Percentiles rank a stretch among this genome's conserved stretches.
Evolutionary conservation across 2,329 filamentous ascomycete genomes (phyloP).

Genomic region (Xylaria sp.): DNA sequence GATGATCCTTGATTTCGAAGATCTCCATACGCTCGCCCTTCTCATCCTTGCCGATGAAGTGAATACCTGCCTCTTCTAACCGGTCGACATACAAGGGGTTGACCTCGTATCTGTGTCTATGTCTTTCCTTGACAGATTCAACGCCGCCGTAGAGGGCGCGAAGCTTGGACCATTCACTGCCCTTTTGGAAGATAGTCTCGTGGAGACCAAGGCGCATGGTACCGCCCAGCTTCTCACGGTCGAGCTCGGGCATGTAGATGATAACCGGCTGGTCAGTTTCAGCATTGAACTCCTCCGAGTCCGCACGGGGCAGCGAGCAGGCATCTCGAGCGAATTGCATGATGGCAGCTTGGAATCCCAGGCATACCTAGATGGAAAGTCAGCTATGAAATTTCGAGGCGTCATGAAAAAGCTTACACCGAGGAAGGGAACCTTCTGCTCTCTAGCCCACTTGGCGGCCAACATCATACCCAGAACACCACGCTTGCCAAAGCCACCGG

Average conservation of each 20-base stretch:
- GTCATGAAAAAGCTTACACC: slow-evolving; percentile 40
- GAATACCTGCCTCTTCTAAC: slow-evolving; percentile 63
- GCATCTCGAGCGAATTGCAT: slow-evolving; percentile 80
- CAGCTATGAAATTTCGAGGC: background rate
- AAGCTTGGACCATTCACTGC: slow-evolving; percentile 72
- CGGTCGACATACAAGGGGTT: slow-evolving; percentile 71
- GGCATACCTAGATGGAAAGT: slow-evolving; percentile 53
- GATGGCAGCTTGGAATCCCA: slow-evolving; percentile 90
- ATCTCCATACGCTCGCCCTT: slow-evolving; percentile 76
- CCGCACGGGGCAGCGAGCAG: slow-evolving; percentile 54
- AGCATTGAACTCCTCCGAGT: slow-evolving; percentile 51
- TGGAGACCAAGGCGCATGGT: slow-evolving; percentile 82
- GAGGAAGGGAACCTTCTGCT: slow-evolving; percentile 73
- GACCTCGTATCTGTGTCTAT: slow-evolving; percentile 86
- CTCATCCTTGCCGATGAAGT: slow-evolving; percentile 75
- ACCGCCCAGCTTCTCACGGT: slow-evolving; percentile 61
- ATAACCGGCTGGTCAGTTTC: slow-evolving; percentile 64
- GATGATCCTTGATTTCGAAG: slow-evolving; percentile 75
- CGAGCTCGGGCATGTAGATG: slow-evolving; percentile 82
- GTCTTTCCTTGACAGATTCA: slow-evolving; percentile 61
- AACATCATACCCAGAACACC: slow-evolving; percentile 88
- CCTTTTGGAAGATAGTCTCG: slow-evolving; percentile 67
- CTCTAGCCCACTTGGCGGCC: slow-evolving; percentile 80
- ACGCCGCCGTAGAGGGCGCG: slow-evolving; percentile 65
- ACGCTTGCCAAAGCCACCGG: slow-evolving; percentile 73